Evolutionary conservation across 352 stramenopile genomes (phyloP).

Genomic region (Phytophthora brassicae): DNA sequence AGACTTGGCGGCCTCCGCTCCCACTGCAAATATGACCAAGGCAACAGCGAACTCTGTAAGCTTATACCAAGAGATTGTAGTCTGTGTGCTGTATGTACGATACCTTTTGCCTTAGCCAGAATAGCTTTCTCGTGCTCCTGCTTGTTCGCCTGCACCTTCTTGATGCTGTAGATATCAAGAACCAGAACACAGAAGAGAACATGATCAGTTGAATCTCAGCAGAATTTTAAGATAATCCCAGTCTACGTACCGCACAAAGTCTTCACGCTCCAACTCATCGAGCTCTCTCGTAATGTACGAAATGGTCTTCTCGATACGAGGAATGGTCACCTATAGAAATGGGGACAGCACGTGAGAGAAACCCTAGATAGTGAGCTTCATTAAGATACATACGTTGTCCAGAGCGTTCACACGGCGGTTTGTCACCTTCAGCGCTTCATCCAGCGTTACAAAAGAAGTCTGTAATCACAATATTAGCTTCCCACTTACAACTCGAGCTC

Average conservation of each 20-base stretch:
- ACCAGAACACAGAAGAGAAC: not conserved
- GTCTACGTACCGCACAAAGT: constrained; percentile 83
- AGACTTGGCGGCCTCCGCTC: constrained; percentile 12
- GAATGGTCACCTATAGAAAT: constrained; percentile 93
- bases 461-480: constrained; percentile 67
- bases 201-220: not conserved
- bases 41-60: not conserved
- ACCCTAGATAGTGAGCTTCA: not conserved
- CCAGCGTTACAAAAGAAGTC: constrained; percentile 98
- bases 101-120: constrained; percentile 61
- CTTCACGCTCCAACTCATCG: constrained; percentile 98
- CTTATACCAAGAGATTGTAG: no score
- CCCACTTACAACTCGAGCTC: not conserved
- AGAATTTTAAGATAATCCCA: not conserved
- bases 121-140: constrained; percentile 83
- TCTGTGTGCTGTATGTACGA: no score
- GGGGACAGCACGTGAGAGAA: no score
- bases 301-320: constrained; percentile 96
- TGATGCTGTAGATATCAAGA: constrained; percentile 75
- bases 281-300: constrained; percentile 98
- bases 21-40: constrained; percentile 9
- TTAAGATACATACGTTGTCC: constrained; percentile 88
- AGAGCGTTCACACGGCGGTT: constrained; percentile 99
- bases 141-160: constrained; percentile 99
- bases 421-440: constrained; percentile 98